These are phyloP conservation scores for Lecanoromycetidae sp. DNA, from an alignment of 2,329 filamentous ascomycete species.

Conservation along the genomic window DNA sequence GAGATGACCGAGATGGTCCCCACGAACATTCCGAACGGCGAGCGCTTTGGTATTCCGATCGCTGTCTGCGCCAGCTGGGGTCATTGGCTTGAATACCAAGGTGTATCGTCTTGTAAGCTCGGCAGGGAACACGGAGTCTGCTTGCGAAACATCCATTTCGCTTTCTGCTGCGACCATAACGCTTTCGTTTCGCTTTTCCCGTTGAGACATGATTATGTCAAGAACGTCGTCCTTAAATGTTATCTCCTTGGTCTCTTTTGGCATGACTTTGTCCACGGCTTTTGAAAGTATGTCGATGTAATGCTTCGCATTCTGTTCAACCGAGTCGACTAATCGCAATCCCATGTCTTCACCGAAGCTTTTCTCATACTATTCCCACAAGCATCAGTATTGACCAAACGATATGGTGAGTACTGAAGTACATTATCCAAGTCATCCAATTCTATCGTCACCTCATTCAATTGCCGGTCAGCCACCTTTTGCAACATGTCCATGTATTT, in stretches of 20 bases:
- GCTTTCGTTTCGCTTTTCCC: slow-evolving; percentile 72
- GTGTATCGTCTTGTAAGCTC: slow-evolving; percentile 90
- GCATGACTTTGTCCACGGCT: slow-evolving; percentile 79
- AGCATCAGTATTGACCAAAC: slow-evolving; percentile 3
- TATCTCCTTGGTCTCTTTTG: slow-evolving; percentile 62
- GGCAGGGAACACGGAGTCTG: slow-evolving; percentile 73
- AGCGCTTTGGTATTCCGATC: slow-evolving; percentile 50
- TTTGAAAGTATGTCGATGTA: slow-evolving; percentile 86
- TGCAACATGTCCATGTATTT: slow-evolving; percentile 88
- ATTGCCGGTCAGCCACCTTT: slow-evolving; percentile 67
- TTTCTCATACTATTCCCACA: slow-evolving; percentile 55
- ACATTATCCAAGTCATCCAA: slow-evolving; percentile 68
- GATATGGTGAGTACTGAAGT: neutral
- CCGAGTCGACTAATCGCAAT: slow-evolving; percentile 58
- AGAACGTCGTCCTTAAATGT: slow-evolving; percentile 97
- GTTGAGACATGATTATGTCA: slow-evolving; percentile 89
- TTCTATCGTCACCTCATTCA: slow-evolving; percentile 70
- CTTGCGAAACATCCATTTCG: slow-evolving; percentile 49
- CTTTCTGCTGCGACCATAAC: slow-evolving; percentile 56
- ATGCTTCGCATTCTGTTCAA: slow-evolving; percentile 85
- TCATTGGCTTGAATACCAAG: slow-evolving; percentile 85
- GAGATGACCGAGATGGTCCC: slow-evolving; percentile 81
- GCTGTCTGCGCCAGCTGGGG: slow-evolving; percentile 55
- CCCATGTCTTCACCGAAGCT: slow-evolving; percentile 55
- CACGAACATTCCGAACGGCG: slow-evolving; percentile 85